Base-by-base conservation (phyloP, 2,329 filamentous ascomycete species). In the Gremmenia infestans region DNA sequence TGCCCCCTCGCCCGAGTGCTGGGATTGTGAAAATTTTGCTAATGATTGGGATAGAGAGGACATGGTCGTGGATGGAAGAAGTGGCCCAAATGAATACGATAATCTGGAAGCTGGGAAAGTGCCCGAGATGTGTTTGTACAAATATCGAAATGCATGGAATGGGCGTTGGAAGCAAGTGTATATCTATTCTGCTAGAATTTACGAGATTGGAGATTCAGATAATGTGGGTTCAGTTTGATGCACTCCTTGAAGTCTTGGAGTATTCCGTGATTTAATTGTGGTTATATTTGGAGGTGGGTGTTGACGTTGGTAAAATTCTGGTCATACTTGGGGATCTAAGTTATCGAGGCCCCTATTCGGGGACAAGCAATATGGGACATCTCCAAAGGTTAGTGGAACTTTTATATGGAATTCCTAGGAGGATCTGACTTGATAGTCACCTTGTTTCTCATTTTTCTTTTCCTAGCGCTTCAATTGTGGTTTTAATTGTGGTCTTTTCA, bases 51-150 rank as follows among this genome's bases (percentile, higher is more conserved):
- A 65, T 68, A 86, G 81, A 79, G 78, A 76, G 86, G 87, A 62
- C 86, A 89, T 72, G 86, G 87, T 66, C 77, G 85, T 70, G 85
- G 86, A 46, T 89, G 85, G 85, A 88, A 85, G 76, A 86, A 88
- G 71, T 89, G 82, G 80, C 86, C 86, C 63, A 87, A 79, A 73
- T 70, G 65, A 17, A 35, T 57, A 15, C 37, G 19, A 45, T 55
- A 23, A 54, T 50, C 36, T 49, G 19, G 40, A 28, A 22, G 39
- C 28, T 48, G 37, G 49, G 19, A 52, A 22, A 47, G 40, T 42
- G 48, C 25, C 47, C 50, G 19, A 37, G 32, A 48, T 46, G 49
- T 53, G 15, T 45, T 25, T 66, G 66, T 67, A 67, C 57, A 56
- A 66, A 63, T 46, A 65, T 40, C 28, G 40, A 51, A 39, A 48